Evolutionary conservation across 73 alveolate species (phyloP).

Genomic region (Paramecium sexaurelia): DNA sequence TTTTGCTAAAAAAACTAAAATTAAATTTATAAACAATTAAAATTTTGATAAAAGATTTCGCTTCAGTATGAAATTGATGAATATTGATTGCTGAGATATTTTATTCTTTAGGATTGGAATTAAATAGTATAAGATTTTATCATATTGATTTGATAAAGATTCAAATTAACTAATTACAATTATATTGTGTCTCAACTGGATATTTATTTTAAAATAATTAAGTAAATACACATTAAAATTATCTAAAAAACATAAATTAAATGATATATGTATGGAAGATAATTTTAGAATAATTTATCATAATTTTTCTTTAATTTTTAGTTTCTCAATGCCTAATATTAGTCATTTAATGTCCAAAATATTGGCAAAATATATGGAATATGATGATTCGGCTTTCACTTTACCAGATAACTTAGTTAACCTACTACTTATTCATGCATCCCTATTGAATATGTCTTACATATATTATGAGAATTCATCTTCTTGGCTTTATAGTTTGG

Average conservation of each 20-base stretch:
- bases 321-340: background rate
- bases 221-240: background rate
- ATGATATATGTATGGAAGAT: background rate
- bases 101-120: too few species aligned
- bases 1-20: background rate
- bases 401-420: background rate
- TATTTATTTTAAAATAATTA: background rate
- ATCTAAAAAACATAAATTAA: background rate
- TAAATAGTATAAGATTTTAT: too few species aligned
- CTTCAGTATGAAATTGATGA: too few species aligned
- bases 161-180: background rate
- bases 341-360: background rate
- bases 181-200: background rate
- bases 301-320: background rate
- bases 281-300: background rate
- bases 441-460: constrained; percentile 20
- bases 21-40: background rate
- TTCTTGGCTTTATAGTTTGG: background rate
- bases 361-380: background rate
- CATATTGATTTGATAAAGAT: too few species aligned
- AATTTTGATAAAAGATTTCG: background rate
- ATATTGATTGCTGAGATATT: too few species aligned
- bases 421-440: background rate
- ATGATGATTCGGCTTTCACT: background rate
- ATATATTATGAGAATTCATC: background rate